A percentile compares a stretch with the other conserved stretches of the same genome.
These are phyloP conservation scores for Phoma sp. DNA, from an alignment of 2,329 filamentous ascomycete species.

Conservation along the genomic window DNA sequence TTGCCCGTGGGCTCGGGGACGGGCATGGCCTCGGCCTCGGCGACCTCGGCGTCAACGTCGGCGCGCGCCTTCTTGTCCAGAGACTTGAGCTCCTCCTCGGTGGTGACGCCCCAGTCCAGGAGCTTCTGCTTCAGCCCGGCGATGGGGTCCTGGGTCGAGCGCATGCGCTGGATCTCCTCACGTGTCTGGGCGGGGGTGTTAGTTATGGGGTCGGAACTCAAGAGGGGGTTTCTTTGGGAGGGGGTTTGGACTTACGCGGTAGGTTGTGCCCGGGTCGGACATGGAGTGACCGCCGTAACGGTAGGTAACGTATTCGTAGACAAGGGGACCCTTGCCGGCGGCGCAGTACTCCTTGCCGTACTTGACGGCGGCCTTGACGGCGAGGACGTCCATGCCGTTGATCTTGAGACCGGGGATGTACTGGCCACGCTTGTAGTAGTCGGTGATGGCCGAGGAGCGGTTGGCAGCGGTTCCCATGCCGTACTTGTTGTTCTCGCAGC, in stretches of 20 bases:
- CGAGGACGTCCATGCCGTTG: conserved; percentile 99
- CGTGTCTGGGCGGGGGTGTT: conserved; percentile 66
- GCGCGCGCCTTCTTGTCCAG: conserved; percentile 92
- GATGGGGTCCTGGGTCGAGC: conserved; percentile 97
- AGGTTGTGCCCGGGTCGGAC: conserved; percentile 99
- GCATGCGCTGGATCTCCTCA: conserved; percentile 99
- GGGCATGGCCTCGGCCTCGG: conserved; percentile 85
- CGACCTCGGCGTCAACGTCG: conserved; percentile 88
- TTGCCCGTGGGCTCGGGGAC: conserved; percentile 77
- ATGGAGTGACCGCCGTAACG: conserved; percentile 99
- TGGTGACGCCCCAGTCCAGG: conserved; percentile 89
- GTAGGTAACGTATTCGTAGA: conserved; percentile 99
- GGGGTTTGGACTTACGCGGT: conserved; percentile 63
- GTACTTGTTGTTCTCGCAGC: conserved; percentile 99
- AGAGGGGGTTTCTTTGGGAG: too few species aligned
- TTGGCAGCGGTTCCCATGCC: conserved; percentile 98
- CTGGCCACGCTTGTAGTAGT: conserved; percentile 99
- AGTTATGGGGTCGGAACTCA: neutral
- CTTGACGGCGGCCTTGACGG: conserved; percentile 93
- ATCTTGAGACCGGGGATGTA: conserved; percentile 99
- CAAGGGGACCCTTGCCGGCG: conserved; percentile 86
- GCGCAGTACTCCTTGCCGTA: conserved; percentile 89
- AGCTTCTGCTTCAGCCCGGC: conserved; percentile 98
- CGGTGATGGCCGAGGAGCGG: conserved; percentile 92
- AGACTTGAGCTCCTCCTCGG: conserved; percentile 93